Percentiles rank a stretch among this genome's conserved stretches.
Evolutionary conservation across 2,329 filamentous ascomycete species (phyloP).

Genomic region (Sarocladium strictum): DNA sequence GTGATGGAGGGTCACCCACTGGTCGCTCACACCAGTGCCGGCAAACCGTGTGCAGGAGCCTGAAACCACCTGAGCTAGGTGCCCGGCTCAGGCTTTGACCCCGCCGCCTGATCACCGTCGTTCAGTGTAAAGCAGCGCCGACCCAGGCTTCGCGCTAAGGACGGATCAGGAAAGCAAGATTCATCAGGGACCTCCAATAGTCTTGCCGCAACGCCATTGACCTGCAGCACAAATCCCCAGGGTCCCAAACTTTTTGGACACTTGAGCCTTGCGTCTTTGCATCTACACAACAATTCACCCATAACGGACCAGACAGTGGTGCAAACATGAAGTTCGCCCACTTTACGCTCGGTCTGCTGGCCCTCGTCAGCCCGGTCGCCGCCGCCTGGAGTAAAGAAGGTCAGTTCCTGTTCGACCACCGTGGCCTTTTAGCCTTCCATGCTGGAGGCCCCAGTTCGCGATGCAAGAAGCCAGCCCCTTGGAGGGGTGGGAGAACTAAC

Average conservation of each 20-base stretch:
- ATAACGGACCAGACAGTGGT: slow-evolving; percentile 19
- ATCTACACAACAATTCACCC: not conserved
- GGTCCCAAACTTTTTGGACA: slow-evolving; percentile 5
- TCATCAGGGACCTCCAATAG: too few species aligned
- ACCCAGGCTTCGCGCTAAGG: not conserved
- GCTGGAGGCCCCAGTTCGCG: not conserved
- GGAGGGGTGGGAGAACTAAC: too few species aligned
- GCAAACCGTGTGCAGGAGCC: too few species aligned
- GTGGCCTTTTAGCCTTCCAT: too few species aligned
- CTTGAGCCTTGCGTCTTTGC: not conserved
- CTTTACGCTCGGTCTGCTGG: slow-evolving; percentile 63
- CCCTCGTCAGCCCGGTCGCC: slow-evolving; percentile 59
- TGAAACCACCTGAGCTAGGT: too few species aligned
- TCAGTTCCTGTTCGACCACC: slow-evolving; percentile 28
- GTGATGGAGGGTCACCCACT: too few species aligned
- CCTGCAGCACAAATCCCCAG: slow-evolving; percentile 3
- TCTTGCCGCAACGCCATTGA: not conserved
- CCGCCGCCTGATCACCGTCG: too few species aligned
- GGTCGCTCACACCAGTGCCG: not conserved
- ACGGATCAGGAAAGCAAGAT: too few species aligned
- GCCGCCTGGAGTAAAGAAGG: slow-evolving; percentile 85
- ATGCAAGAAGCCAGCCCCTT: not conserved
- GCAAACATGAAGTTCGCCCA: slow-evolving; percentile 66
- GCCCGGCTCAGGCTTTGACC: too few species aligned
- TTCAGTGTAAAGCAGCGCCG: too few species aligned